A percentile compares a stretch with the other conserved stretches of the same genome.
Conservation (phyloP, 2,329 filamentous ascomycete species). For the Xylariaceae sp. region DNA sequence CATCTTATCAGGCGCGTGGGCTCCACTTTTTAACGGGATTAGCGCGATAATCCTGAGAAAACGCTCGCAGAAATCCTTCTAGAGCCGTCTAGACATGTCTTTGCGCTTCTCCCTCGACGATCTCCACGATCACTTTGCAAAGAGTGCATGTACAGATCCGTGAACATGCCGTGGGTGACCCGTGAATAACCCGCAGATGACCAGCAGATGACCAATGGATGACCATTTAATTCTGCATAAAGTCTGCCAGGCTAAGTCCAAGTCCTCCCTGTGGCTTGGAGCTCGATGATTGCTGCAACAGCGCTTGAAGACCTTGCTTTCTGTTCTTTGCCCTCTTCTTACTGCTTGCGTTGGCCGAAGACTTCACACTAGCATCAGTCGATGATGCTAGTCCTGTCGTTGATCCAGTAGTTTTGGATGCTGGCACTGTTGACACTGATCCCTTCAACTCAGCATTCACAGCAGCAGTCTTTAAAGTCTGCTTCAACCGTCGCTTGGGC, state of each 20-base stretch:
- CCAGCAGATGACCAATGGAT: not conserved
- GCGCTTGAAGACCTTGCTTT: constrained; percentile 61
- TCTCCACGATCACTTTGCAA: too few species aligned
- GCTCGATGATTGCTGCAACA: constrained; percentile 48
- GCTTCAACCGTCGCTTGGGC: constrained; percentile 26
- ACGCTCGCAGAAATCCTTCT: not conserved
- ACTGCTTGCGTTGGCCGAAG: constrained; percentile 51
- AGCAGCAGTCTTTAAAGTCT: constrained; percentile 18
- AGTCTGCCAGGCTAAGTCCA: constrained; percentile 51
- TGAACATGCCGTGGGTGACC: too few species aligned
- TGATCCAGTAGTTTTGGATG: not conserved
- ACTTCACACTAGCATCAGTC: constrained; percentile 28
- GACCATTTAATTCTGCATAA: constrained; percentile 40
- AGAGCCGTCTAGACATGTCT: not conserved
- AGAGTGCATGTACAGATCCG: not conserved
- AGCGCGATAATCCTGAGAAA: not conserved
- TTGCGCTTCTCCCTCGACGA: not conserved
- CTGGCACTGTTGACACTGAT: not conserved
- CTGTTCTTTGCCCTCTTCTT: constrained; percentile 61
- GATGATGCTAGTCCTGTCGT: constrained; percentile 6
- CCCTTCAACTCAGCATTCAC: not conserved
- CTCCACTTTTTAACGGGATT: constrained; percentile 11
- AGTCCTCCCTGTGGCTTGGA: constrained; percentile 33
- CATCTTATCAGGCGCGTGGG: not conserved
- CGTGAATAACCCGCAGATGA: not conserved